Evolutionary conservation across 164 flowering plant genomes (phyloP), one percentile per base, ranked within the genome.

Genomic region (Tetrastigma voinierianum): DNA sequence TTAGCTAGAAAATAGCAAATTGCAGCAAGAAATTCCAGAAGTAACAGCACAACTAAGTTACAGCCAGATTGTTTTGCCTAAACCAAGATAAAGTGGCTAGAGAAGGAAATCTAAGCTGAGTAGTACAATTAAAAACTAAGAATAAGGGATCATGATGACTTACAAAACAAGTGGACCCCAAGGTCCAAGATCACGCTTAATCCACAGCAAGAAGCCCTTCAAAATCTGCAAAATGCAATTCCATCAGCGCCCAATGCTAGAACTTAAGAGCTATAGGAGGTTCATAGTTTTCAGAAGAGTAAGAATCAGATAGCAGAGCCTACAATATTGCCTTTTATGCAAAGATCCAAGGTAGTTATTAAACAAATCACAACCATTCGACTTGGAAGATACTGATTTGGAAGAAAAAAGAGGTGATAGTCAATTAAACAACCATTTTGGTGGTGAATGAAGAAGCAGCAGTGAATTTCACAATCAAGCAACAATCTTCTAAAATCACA

Each of bases 101-200:
- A 19, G 18, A 67, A 52, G 4, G 17, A 15, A 2, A 7, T 18
- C 45, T 1, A 12, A 15, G 32, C 40, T 12, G 46, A 19, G 46
- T 44, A 52, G 24, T 4, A 18, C 15, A 19, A 14, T 21, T 48
- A 7, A 60, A 60, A 13, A 23, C 13, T 9, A 68, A 51, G 11
- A 13, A 21, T 20, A 16, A 4, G 51, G 49, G n/a, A 16, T 25
- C 45, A n/a, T 9, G 9, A 54, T 47, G 59, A 69, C 81, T 76
- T 78, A 81, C 82, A 81, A 44, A 15, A 73, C 78, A 46, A 78
- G 63, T 8, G 84, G 84, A 25, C 84, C 84, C 77, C 79, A 81
- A 40, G 80, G 74, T 10, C 84, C 84, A 63, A 81, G 76, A 74
- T 81, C 78, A 60, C 71, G 57, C 66, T 81, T 64, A 10, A 81